Base-by-base conservation (phyloP, 2,329 filamentous ascomycete genomes). In the Pseudogymnoascus sp. region DNA sequence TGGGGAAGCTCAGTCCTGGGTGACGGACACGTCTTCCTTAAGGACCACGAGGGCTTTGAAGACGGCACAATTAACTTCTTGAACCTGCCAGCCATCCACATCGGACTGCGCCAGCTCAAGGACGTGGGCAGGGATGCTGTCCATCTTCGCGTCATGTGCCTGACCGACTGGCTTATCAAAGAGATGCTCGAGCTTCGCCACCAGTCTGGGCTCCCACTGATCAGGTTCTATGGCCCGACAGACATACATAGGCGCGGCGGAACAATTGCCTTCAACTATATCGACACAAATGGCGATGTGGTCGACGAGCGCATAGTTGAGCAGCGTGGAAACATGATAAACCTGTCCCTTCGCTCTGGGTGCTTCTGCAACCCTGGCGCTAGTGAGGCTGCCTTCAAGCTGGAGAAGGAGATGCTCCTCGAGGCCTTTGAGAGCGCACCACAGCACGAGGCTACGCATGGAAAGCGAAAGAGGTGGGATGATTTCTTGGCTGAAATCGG, bases 311-410 rank as follows among this genome's bases (percentile, higher is more conserved):
- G 76, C 14, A 60, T 77, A 0, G 73, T 78, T 1, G 76, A 74
- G 65, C 74, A 76, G 0, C 70, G 75, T 0, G 69, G 66, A 0
- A 71, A 68, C 0, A 68, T 67, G 43, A 78, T 78, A 26, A 56
- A 56, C 8, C 7, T 56, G 26, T 77, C 76, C 5, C 64, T 78
- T 7, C 70, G 76, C 10, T 78, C 76, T 1, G 77, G 77, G 3
- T 78, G 77, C 56, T 78, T 78, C 65, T 78, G 77, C 64, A 78
- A 78, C 40, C 77, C 77, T 0, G 76, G 77, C 2, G 76, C 70
- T 0, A 74, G 73, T 14, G 76, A 78, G 67, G 66, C 67, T 1
- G 75, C 75, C 0, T 69, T 78, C 14, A 71, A 68, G 2, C 59
- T 77, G n/a, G 64, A 68, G 14, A 62, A 61, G 1, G 59, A 63